Percentiles rank a stretch among this genome's conserved stretches.
These are phyloP conservation scores for Apophysomyces sp. DNA, from an alignment of 371 early-diverging fungal genomes.

Conservation along the genomic window DNA sequence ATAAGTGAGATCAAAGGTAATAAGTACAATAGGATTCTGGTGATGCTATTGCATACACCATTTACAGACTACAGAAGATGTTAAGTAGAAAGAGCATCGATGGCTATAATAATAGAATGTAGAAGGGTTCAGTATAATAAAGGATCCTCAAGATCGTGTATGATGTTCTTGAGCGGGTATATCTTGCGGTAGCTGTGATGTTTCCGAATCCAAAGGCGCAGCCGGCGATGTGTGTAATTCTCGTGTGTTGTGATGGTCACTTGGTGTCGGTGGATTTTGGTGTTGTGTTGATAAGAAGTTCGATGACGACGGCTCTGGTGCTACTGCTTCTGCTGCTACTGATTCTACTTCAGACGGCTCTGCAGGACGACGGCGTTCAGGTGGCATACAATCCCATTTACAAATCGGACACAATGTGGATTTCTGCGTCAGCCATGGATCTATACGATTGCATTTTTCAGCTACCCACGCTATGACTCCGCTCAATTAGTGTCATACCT, in stretches of 20 bases:
- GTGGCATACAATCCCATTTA: slow-evolving; percentile 38
- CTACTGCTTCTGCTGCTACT: not conserved
- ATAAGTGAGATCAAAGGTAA: not conserved
- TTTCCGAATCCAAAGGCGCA: not conserved
- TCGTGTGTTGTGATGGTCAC: not conserved
- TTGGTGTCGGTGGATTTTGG: not conserved
- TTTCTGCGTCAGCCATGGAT: slow-evolving; percentile 39
- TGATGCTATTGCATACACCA: no score
- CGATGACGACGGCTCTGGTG: not conserved
- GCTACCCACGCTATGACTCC: no score
- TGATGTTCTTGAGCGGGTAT: not conserved
- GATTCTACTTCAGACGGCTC: not conserved
- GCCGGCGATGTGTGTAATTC: not conserved
- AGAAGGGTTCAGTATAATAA: not conserved
- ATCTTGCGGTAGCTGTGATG: not conserved
- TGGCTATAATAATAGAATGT: not conserved
- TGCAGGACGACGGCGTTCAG: slow-evolving; percentile 13
- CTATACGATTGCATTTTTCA: no score
- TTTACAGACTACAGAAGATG: no score
- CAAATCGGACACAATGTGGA: slow-evolving; percentile 38
- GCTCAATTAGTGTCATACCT: slow-evolving; percentile 23
- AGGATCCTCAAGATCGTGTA: not conserved
- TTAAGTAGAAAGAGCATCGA: no score
- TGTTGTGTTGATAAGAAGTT: not conserved
- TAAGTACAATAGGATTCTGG: no score